Evolutionary conservation across 352 stramenopile species (phyloP).

Genomic region (Phytophthora fragariaefolia): DNA sequence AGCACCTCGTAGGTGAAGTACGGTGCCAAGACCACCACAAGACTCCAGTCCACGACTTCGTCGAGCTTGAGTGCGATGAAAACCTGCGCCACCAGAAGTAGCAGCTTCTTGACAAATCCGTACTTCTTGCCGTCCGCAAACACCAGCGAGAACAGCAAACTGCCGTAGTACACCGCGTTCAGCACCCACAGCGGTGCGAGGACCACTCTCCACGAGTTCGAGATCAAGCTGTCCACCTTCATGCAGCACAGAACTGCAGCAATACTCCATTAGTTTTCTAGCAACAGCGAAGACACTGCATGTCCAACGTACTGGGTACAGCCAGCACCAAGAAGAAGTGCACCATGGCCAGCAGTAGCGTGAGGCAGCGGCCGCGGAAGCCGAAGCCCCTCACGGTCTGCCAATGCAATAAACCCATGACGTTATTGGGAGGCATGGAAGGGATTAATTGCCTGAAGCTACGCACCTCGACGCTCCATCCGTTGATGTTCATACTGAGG

Average conservation of each 20-base stretch:
- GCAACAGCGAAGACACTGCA: neutral
- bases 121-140: constrained; percentile 35
- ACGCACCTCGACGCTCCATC: constrained; percentile 29
- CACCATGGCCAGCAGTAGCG: constrained; percentile 29
- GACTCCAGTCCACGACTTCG: constrained; percentile 56
- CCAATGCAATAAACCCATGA: neutral
- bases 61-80: constrained; percentile 83
- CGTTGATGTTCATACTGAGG: constrained; percentile 23
- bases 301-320: constrained; percentile 25
- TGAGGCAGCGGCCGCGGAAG: constrained; percentile 37
- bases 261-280: neutral
- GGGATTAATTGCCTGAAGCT: neutral
- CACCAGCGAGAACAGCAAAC: constrained; percentile 22
- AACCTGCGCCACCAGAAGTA: constrained; percentile 75
- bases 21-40: constrained; percentile 66
- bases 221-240: constrained; percentile 30
- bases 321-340: constrained; percentile 33
- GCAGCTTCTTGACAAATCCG: constrained; percentile 57
- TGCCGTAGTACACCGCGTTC: constrained; percentile 36
- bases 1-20: constrained; percentile 75
- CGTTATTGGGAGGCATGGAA: neutral
- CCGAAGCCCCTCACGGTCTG: constrained; percentile 34
- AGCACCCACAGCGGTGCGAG: constrained; percentile 37
- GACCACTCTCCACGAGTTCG: constrained; percentile 23
- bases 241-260: constrained; percentile 40